Base-by-base conservation (phyloP, 768 basidiomycete species). In the Hypholoma sublateritium region DNA sequence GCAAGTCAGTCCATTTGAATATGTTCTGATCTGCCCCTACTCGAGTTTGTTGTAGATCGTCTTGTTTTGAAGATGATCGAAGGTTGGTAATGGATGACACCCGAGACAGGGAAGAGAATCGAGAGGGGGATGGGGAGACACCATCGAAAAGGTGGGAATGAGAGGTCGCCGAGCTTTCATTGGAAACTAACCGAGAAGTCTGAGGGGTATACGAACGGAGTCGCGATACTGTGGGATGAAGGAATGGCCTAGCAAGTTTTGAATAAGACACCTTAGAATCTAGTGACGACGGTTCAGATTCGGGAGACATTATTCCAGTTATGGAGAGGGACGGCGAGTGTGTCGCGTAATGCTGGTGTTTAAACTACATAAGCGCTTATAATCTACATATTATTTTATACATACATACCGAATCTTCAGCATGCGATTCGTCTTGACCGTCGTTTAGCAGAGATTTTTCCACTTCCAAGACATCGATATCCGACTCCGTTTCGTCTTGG, bases 141-240 rank as follows among this genome's bases (percentile, higher is more conserved):
- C 72, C 79, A 46, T 76, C 73, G 55, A 75, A 72, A 17, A 72
- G 53, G 43, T 79, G 77, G 0, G 80, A 76, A 54, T 76, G 76
- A 19, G 77, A 64, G 14, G 81, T 78, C 43, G 72, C 70, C 28
- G 73, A 68, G 55, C 78, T 79, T 41, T 72, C 74, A 45, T 75
- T 71, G 42, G 72, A 77, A 14, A 81, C 77, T 16, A 74, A 65
- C 13, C 67, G 64, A 22, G 79, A 76, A 24, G 76, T 69, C 22
- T 77, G 79, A 12, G 85, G 83, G 5, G 80, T 78, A 64, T 79
- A 79, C 12, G 92, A 91, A 42, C 91, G 88, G 41, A 91, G 80
- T n/a, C 91, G 82, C 25, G 91, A 93, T 5, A 91, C 81, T n/a
- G 77, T 81, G 3, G 88, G 88, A 62, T 89, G 86, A 17, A 91